Evolutionary conservation across 1,284 basidiomycete genomes (phyloP).

Genomic region (Cryptococcus deneoformans): DNA sequence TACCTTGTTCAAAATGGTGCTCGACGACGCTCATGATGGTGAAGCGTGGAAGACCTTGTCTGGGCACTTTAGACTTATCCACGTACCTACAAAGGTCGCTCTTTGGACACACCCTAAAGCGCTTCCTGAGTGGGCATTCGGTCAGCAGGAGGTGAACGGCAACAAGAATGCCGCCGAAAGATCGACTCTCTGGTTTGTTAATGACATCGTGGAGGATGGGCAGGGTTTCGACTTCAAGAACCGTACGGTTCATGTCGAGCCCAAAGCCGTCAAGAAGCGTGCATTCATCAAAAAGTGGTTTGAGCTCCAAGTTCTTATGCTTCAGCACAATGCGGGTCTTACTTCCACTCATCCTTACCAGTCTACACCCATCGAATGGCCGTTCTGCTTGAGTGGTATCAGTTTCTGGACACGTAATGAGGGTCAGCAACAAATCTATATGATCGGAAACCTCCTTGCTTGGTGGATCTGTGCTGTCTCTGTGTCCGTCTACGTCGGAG

Average conservation of each 20-base stretch:
- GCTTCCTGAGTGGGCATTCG: conserved; percentile 94
- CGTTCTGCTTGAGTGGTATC: conserved; percentile 91
- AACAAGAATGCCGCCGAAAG: conserved; percentile 89
- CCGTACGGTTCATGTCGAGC: conserved; percentile 55
- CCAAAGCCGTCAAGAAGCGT: conserved; percentile 72
- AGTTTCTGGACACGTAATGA: conserved; percentile 95
- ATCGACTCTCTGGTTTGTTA: conserved; percentile 81
- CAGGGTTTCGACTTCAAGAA: conserved; percentile 60
- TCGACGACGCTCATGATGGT: conserved; percentile 70
- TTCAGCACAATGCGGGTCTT: conserved; percentile 95
- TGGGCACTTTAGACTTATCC: conserved; percentile 83
- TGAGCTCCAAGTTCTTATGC: conserved; percentile 92
- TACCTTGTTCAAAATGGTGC: conserved; percentile 73
- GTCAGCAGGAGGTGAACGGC: conserved; percentile 97
- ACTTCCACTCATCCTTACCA: conserved; percentile 96
- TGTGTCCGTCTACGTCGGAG: conserved; percentile 82
- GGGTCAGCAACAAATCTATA: conserved; percentile 86
- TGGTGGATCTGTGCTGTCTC: conserved; percentile 93
- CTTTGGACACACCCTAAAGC: conserved; percentile 87
- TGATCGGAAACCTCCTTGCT: conserved; percentile 88
- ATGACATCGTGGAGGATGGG: conserved; percentile 73
- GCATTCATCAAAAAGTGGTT: conserved; percentile 93
- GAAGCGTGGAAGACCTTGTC: conserved; percentile 88
- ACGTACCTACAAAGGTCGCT: conserved; percentile 83
- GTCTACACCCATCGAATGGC: conserved; percentile 93